Percentiles rank a stretch among this genome's conserved stretches.
phyloP scores from a whole-genome alignment of 2,329 filamentous ascomycete genomes.

The Magnaporthales sp. region DNA sequence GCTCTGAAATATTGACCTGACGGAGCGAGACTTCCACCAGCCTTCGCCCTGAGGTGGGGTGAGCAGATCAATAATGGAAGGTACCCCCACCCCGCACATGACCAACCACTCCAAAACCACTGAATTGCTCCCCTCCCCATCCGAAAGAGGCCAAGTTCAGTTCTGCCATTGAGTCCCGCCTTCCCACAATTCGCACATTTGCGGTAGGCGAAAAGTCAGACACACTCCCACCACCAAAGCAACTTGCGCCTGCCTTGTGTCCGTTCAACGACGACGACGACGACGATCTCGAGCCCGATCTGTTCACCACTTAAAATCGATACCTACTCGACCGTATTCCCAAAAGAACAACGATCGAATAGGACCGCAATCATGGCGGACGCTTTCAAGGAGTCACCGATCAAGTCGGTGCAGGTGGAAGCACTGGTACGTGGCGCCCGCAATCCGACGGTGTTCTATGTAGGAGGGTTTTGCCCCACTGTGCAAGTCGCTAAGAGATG shows the following conservation, averaged over 20 bases:
- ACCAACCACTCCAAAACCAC: not conserved
- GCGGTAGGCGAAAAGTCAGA: constrained; percentile 2
- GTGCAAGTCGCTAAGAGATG: constrained; percentile 12
- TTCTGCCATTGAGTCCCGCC: constrained; percentile 10
- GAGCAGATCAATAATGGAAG: not conserved
- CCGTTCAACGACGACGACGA: not conserved
- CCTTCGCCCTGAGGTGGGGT: not conserved
- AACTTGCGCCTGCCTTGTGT: not conserved
- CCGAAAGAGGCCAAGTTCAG: too few relatives aligned
- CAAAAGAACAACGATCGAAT: not conserved
- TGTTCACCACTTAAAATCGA: not conserved
- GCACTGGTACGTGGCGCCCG: constrained; percentile 60
- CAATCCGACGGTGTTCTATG: constrained; percentile 7
- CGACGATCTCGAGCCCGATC: not conserved
- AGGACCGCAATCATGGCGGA: constrained; percentile 45
- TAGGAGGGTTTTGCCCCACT: constrained; percentile 16
- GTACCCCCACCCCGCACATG: not conserved
- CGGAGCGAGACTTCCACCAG: not conserved
- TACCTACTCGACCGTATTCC: not conserved
- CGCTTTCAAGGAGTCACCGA: constrained; percentile 55
- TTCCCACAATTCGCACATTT: constrained; percentile 10
- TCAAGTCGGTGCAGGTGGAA: constrained; percentile 88
- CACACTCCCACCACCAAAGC: constrained; percentile 5
- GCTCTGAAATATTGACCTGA: not conserved
- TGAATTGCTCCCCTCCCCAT: not conserved